Percentiles rank a stretch among this genome's conserved stretches.
These are phyloP conservation scores for Gleditsia sinensis DNA, from an alignment of 306 rosid genomes.

Conservation along the genomic window DNA sequence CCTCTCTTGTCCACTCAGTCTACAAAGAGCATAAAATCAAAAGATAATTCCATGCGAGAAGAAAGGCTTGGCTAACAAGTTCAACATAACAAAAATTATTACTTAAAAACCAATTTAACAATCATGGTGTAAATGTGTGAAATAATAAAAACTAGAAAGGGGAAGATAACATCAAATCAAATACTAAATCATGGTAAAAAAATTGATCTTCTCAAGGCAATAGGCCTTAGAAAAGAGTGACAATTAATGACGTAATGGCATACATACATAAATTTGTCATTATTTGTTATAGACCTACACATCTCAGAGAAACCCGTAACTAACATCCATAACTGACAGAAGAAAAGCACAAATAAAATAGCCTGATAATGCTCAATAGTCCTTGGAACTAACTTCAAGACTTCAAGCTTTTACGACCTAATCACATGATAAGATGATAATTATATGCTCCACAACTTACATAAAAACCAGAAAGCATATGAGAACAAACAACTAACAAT, in stretches of 20 bases:
- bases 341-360: not conserved
- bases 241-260: not conserved
- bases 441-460: not conserved
- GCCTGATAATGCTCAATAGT: not conserved
- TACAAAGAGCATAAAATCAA: constrained; percentile 32
- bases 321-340: not conserved
- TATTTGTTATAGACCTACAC: not conserved
- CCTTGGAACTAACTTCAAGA: not conserved
- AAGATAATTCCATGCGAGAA: not conserved
- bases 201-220: not conserved
- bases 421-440: not conserved
- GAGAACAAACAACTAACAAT: not conserved
- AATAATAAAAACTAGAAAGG: not conserved
- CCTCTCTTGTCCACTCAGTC: constrained; percentile 99
- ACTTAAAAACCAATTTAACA: not conserved
- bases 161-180: not conserved
- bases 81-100: not conserved
- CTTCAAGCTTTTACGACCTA: not conserved
- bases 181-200: not conserved
- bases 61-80: not conserved
- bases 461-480: not conserved
- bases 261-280: not conserved
- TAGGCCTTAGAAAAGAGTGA: not conserved
- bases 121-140: not conserved
- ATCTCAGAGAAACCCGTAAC: not conserved